A percentile compares a stretch with the other conserved stretches of the same genome.
These are phyloP conservation scores for Gossypium thurberi DNA, from an alignment of 345 rosid genomes.

Conservation along the genomic window DNA sequence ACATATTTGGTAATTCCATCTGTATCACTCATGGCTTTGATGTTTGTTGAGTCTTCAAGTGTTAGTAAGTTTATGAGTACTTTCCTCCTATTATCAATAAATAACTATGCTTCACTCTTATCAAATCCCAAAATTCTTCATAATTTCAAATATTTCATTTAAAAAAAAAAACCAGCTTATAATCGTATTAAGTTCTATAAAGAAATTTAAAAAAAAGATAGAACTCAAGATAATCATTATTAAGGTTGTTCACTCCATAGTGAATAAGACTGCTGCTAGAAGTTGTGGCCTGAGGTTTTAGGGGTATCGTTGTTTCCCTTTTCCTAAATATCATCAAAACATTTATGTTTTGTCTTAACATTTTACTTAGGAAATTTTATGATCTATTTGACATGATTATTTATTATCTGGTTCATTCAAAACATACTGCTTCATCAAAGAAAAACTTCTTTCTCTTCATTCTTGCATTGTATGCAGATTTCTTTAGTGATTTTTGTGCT, in stretches of 20 bases:
- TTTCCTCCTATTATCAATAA: neutral
- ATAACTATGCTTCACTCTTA: neutral
- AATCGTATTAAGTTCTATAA: neutral
- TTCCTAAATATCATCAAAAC: neutral
- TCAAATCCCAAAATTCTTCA: neutral
- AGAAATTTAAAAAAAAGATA: neutral
- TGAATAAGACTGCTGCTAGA: neutral
- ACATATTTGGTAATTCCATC: conserved; percentile 47
- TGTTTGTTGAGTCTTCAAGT: neutral
- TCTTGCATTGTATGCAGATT: neutral
- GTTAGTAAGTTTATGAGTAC: neutral
- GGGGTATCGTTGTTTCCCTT: neutral
- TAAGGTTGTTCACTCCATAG: neutral
- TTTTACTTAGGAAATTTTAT: neutral
- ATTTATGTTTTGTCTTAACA: neutral
- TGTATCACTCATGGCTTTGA: neutral
- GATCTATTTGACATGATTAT: neutral
- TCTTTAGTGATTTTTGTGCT: conserved; percentile 5
- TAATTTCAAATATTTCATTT: neutral
- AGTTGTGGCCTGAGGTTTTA: neutral
- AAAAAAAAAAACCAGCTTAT: neutral
- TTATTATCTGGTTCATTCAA: neutral
- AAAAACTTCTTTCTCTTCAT: neutral
- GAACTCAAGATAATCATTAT: neutral
- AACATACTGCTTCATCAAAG: neutral